Percentiles rank a stretch among this genome's conserved stretches.
These are phyloP conservation scores for Vaccinium darrowii DNA, from an alignment of 148 eudicot species.

Conservation along the genomic window DNA sequence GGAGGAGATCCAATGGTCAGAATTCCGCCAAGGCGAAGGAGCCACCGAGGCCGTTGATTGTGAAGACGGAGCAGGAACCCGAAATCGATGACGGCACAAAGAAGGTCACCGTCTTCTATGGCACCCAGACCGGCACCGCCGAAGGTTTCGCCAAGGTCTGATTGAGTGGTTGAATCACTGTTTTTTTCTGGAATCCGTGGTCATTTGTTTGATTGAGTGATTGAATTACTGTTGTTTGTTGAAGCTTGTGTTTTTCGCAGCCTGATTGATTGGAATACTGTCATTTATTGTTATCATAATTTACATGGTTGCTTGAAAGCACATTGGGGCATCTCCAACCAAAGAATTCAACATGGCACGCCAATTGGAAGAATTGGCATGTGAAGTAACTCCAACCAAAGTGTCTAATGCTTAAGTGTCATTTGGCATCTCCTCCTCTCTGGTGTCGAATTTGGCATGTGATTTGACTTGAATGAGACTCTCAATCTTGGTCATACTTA, in stretches of 20 bases:
- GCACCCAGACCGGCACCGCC: conserved; percentile 97
- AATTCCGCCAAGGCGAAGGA: conserved; percentile 30
- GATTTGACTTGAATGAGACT: too few relatives aligned
- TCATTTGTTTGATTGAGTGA: conserved; percentile 7
- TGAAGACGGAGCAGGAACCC: conserved; percentile 40
- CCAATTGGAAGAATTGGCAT: too few relatives aligned
- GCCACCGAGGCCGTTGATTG: conserved; percentile 38
- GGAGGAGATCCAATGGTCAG: conserved; percentile 54
- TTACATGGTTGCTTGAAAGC: background rate
- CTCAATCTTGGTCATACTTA: too few relatives aligned
- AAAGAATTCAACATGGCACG: too few relatives aligned
- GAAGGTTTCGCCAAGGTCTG: conserved; percentile 95
- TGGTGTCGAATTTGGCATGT: too few relatives aligned
- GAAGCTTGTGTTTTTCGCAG: conserved; percentile 34
- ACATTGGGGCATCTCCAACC: background rate
- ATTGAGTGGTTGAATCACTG: background rate
- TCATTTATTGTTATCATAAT: background rate
- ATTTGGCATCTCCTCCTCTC: too few relatives aligned
- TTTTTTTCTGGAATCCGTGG: background rate
- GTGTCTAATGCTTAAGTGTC: too few relatives aligned
- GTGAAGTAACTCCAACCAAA: too few relatives aligned
- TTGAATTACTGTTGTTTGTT: conserved; percentile 20
- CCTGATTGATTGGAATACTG: conserved; percentile 21
- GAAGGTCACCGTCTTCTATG: conserved; percentile 74
- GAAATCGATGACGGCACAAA: conserved; percentile 69